These are phyloP conservation scores for Backusella liffmaniae DNA, from an alignment of 192 early-diverging fungal species.

Conservation along the genomic window DNA sequence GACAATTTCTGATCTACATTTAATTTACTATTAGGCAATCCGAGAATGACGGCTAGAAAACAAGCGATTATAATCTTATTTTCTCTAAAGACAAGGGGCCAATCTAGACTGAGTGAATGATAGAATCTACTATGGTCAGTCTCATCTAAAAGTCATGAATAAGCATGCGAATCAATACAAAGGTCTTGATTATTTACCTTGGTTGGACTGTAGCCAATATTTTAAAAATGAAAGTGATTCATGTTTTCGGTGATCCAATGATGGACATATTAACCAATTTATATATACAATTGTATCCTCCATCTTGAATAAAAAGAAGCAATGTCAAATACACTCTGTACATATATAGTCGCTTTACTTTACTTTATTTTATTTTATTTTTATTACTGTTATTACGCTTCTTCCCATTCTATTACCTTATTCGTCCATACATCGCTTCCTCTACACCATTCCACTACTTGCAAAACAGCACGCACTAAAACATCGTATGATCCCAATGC, in stretches of 20 bases:
- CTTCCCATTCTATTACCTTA: no score
- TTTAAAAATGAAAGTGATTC: not conserved
- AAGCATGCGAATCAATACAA: not conserved
- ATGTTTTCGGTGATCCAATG: not conserved
- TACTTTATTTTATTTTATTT: no score
- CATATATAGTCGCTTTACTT: no score
- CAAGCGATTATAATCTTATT: not conserved
- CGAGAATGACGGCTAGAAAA: not conserved
- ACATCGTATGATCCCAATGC: not conserved
- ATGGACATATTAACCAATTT: slow-evolving; percentile 8
- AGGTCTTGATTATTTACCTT: not conserved
- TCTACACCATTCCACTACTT: not conserved
- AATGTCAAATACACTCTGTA: not conserved
- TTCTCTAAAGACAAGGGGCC: not conserved
- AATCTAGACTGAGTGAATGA: not conserved
- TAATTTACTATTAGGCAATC: not conserved
- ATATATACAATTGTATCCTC: slow-evolving; percentile 2
- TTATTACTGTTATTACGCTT: not conserved
- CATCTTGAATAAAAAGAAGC: not conserved
- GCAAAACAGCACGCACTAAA: not conserved
- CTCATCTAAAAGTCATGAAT: not conserved
- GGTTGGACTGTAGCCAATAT: not conserved
- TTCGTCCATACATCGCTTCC: not conserved
- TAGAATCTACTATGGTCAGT: not conserved
- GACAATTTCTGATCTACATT: not conserved